Conservation (phyloP, 2,329 filamentous ascomycete species). For the Fusarium oligoseptatum region DNA sequence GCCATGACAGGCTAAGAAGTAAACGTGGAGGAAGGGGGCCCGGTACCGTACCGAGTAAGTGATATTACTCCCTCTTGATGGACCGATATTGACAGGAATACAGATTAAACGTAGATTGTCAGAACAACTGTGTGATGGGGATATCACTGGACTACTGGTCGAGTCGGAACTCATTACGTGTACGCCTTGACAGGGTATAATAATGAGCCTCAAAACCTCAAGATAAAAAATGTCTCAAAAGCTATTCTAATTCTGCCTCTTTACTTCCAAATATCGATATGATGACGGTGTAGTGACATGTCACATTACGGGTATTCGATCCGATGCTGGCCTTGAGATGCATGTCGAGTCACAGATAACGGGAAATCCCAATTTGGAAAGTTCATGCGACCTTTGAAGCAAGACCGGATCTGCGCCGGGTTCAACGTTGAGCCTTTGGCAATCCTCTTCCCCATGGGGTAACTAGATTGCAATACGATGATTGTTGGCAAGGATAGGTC, state of each 20-base stretch:
- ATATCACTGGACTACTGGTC: not conserved
- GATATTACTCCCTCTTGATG: not conserved
- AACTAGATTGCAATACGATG: conserved; percentile 20
- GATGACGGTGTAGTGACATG: not conserved
- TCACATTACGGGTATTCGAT: not conserved
- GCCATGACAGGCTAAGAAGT: conserved; percentile 32
- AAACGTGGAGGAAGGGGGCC: conserved; percentile 50
- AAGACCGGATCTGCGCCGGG: not conserved
- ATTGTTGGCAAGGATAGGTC: not conserved
- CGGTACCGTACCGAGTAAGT: conserved; percentile 43
- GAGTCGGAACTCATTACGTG: not conserved
- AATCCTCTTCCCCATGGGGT: conserved; percentile 40
- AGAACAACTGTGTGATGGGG: not conserved
- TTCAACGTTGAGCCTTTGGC: not conserved
- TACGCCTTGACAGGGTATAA: not conserved
- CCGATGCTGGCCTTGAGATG: not conserved
- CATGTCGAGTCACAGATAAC: not conserved
- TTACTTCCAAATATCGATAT: not conserved
- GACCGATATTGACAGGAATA: not conserved
- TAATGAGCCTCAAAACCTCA: not conserved
- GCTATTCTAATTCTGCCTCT: not conserved
- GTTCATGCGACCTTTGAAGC: not conserved
- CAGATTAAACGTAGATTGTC: not conserved
- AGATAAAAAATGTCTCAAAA: not conserved
- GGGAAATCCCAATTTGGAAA: not conserved